These are phyloP conservation scores for Fusarium foetens DNA, from an alignment of 2,329 filamentous ascomycete species.

Conservation along the genomic window DNA sequence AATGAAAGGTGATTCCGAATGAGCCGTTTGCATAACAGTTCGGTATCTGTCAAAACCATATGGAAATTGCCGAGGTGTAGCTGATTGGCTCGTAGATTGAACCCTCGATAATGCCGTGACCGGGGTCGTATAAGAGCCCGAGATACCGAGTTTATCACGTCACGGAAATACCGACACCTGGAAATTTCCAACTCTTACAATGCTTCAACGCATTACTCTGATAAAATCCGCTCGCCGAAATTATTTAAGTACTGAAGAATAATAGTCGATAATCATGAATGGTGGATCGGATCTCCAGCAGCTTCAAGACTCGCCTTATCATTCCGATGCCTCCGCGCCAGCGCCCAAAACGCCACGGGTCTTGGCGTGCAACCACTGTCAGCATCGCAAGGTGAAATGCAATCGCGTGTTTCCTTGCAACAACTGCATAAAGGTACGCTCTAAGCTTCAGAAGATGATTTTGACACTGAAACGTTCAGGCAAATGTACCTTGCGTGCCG, in stretches of 20 bases:
- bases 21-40: background rate
- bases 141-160: conserved; percentile 14
- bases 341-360: background rate
- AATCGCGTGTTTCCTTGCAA: conserved; percentile 18
- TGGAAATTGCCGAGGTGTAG: background rate
- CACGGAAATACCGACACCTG: background rate
- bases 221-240: rapidly evolving
- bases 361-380: conserved; percentile 20
- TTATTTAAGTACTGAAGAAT: rapidly evolving
- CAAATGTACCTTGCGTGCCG: background rate
- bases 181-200: background rate
- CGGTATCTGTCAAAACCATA: background rate
- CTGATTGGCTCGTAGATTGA: background rate
- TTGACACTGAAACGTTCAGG: background rate
- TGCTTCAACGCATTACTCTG: background rate
- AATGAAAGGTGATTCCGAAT: background rate
- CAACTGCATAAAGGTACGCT: background rate
- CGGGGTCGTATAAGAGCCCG: conserved; percentile 15
- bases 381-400: conserved; percentile 23
- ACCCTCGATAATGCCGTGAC: background rate
- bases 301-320: conserved; percentile 5
- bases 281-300: background rate
- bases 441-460: rapidly evolving
- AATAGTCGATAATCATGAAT: background rate
- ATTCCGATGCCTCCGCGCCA: conserved; percentile 7